Evolutionary conservation across 495 filamentous ascomycete species (phyloP).

Genomic region (Aspergillus bertholletiae): DNA sequence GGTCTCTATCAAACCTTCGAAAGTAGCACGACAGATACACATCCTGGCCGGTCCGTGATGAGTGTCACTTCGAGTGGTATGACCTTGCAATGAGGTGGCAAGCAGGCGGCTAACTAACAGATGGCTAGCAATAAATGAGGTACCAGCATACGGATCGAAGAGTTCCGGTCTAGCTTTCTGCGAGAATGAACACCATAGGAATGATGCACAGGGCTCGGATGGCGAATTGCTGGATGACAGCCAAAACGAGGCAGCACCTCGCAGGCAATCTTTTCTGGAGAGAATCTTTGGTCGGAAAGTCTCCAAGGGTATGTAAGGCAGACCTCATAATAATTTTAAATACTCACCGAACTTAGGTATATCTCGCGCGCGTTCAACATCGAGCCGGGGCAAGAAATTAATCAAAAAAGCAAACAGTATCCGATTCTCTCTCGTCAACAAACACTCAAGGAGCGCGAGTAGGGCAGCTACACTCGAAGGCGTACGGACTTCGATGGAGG

Average conservation of each 20-base stretch:
- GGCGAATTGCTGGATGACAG: conserved; percentile 9
- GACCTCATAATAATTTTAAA: neutral
- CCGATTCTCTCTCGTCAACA: conserved; percentile 27
- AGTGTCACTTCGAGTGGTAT: conserved; percentile 19
- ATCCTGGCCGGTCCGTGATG: conserved; percentile 6
- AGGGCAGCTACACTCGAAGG: conserved; percentile 14
- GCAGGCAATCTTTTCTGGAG: conserved; percentile 21
- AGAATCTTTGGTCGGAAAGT: conserved; percentile 23
- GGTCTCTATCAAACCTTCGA: conserved; percentile 23
- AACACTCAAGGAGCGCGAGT: conserved; percentile 16
- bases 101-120: neutral
- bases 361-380: conserved; percentile 20
- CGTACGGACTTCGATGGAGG: conserved; percentile 6
- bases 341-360: conserved; percentile 12
- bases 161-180: conserved; percentile 9
- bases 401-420: conserved; percentile 27
- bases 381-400: conserved; percentile 20
- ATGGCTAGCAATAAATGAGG: conserved; percentile 6
- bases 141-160: conserved; percentile 2
- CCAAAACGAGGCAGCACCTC: neutral
- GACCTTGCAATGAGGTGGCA: neutral
- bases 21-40: neutral
- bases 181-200: conserved; percentile 12
- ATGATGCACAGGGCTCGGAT: conserved; percentile 2
- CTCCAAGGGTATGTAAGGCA: conserved; percentile 15